Evolutionary conservation across 768 basidiomycete species (phyloP), one percentile per base, ranked within the genome.

Genomic region (Porpolomopsis calyptriformis): DNA sequence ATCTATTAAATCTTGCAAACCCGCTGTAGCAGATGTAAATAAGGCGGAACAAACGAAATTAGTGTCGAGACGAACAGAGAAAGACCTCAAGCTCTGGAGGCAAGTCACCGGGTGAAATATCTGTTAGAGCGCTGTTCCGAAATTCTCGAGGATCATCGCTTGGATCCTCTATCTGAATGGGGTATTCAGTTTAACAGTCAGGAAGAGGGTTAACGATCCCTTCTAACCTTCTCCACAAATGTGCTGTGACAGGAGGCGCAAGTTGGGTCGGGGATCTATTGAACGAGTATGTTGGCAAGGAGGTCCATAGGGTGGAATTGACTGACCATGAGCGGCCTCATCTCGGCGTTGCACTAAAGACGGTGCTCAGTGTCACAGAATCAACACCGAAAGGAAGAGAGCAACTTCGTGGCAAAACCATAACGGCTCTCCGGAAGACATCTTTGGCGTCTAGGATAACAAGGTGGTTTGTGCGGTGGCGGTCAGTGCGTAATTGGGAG

Each of bases 311-410:
- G 10, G 36, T n/a, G 12, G 1, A 33, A 47, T 49, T 49, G 34
- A 56, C 70, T 33, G 52, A 89, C 87, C 84, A 85, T 88, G 38
- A 91, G 65, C 1, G 90, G 88, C 43, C 82, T 68, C 87, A 88
- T 92, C 65, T 93, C 87, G 44, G 85, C 79, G 60, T 80, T 73
- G 58, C 91, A 94, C 90, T 92, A 57, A 43, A 5, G 40, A 24
- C 11, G 47, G 47, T n/a, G 18, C 16, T 40, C 16, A 51, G 20
- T 45, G 53, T 18, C 16, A 22, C 8, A 25, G 41, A 27, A 7
- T 4, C 26, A 18, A 24, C 38, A 29, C 14, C n/a, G 19, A 35
- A 18, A n/a, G 33, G 18, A n/a, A 20, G 20, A 11, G 48, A 36
- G 27, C 20, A 12, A 58, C 66, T 65, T 85, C 69, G 57, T 88